phyloP scores from a whole-genome alignment of 2,329 filamentous ascomycete genomes.

The Bipolaris victoriae region DNA sequence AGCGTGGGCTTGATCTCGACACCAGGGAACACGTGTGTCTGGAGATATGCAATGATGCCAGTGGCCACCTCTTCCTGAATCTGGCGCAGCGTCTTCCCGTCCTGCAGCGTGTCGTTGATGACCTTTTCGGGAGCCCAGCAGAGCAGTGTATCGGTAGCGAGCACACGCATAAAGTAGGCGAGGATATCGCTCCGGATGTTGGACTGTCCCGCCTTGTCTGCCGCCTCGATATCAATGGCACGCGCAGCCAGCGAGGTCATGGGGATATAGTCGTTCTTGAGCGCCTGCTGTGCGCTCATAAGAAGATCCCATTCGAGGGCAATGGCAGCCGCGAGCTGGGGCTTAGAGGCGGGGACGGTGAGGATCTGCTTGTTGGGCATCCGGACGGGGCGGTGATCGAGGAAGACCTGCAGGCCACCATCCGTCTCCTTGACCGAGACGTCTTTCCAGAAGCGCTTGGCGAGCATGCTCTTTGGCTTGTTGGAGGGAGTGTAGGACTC shows the following conservation, averaged over 20 bases:
- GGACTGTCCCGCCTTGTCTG: slow-evolving; percentile 62
- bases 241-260: slow-evolving; percentile 84
- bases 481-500: slow-evolving; percentile 40
- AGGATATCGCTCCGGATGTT: slow-evolving; percentile 69
- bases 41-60: slow-evolving; percentile 74
- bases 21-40: slow-evolving; percentile 80
- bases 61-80: slow-evolving; percentile 73
- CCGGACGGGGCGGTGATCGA: slow-evolving; percentile 80
- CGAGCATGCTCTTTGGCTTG: slow-evolving; percentile 59
- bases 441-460: slow-evolving; percentile 88
- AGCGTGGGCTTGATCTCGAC: slow-evolving; percentile 80
- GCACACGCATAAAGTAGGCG: slow-evolving; percentile 76
- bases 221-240: slow-evolving; percentile 77
- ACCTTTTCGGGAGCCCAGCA: slow-evolving; percentile 77
- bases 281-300: slow-evolving; percentile 79
- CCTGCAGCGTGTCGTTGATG: slow-evolving; percentile 52
- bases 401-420: slow-evolving; percentile 69
- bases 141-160: slow-evolving; percentile 89
- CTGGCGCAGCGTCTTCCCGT: slow-evolving; percentile 67
- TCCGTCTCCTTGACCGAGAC: slow-evolving; percentile 68
- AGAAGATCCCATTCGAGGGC: slow-evolving; percentile 94
- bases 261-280: slow-evolving; percentile 86
- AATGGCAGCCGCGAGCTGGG: slow-evolving; percentile 80
- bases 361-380: slow-evolving; percentile 76
- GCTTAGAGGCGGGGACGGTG: slow-evolving; percentile 74